These are phyloP conservation scores for Rhizophagus sp. DNA, from an alignment of 192 early-diverging fungal species.

Conservation along the genomic window DNA sequence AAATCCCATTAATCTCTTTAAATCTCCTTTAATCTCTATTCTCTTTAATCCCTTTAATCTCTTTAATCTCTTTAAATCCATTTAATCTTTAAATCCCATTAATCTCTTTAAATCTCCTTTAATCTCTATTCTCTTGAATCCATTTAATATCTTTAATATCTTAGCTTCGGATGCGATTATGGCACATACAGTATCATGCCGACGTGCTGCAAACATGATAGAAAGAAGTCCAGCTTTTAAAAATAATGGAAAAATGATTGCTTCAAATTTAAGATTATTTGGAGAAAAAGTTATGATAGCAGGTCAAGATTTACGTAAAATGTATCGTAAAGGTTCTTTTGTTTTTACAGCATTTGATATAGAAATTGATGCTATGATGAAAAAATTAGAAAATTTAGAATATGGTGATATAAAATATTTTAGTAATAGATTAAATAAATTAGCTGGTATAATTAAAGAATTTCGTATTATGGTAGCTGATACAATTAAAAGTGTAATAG, in stretches of 20 bases:
- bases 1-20: no score
- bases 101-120: no score
- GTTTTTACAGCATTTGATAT: slow-evolving; percentile 16
- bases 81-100: no score
- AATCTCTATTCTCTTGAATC: not conserved
- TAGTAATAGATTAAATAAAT: slow-evolving; percentile 9
- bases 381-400: not conserved
- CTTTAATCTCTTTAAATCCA: no score
- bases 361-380: slow-evolving; percentile 13
- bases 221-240: slow-evolving; percentile 18
- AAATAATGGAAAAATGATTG: not conserved
- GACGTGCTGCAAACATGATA: not conserved
- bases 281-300: slow-evolving; percentile 7
- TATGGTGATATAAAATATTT: not conserved
- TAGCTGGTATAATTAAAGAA: not conserved
- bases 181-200: not conserved
- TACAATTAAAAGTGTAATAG: not conserved
- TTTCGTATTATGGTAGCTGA: not conserved
- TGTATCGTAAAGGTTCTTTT: slow-evolving; percentile 25
- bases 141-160: not conserved
- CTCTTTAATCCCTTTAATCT: no score
- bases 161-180: slow-evolving; percentile 13
- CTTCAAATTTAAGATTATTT: not conserved
- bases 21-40: no score
- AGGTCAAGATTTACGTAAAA: not conserved